Evolutionary conservation across 2,329 filamentous ascomycete species (phyloP).

Genomic region (Nectriaceae sp.): DNA sequence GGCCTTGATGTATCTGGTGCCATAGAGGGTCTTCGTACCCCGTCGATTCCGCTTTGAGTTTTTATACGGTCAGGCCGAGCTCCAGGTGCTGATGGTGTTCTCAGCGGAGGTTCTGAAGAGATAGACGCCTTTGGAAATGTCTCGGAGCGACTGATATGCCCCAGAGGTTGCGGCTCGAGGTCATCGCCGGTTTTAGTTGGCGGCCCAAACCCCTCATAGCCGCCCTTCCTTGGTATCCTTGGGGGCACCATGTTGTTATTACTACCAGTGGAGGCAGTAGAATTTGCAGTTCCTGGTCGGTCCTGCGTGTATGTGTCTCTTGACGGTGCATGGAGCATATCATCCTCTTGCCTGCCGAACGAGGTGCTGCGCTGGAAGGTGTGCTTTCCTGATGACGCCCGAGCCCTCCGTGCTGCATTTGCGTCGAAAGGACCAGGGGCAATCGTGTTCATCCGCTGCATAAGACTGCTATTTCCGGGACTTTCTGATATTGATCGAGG

Average conservation of each 20-base stretch:
- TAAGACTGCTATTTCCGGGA: slow-evolving; percentile 39
- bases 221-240: slow-evolving; percentile 49
- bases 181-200: slow-evolving; percentile 42
- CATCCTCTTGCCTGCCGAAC: slow-evolving; percentile 19
- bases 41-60: slow-evolving; percentile 25
- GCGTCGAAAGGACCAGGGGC: slow-evolving; percentile 67
- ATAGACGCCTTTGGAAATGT: slow-evolving; percentile 52
- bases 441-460: slow-evolving; percentile 66
- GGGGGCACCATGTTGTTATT: slow-evolving; percentile 36
- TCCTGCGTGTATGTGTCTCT: not conserved
- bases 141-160: slow-evolving; percentile 48
- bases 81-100: slow-evolving; percentile 52
- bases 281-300: not conserved
- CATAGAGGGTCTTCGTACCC: slow-evolving; percentile 43
- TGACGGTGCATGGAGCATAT: slow-evolving; percentile 18
- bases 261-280: slow-evolving; percentile 15
- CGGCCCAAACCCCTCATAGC: slow-evolving; percentile 60
- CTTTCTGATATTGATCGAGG: slow-evolving; percentile 21
- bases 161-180: slow-evolving; percentile 38
- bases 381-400: slow-evolving; percentile 28
- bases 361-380: slow-evolving; percentile 36
- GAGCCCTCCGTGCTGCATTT: slow-evolving; percentile 44
- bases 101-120: slow-evolving; percentile 38
- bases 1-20: slow-evolving; percentile 52
- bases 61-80: slow-evolving; percentile 41